These are phyloP conservation scores for Cyclotella sp. DNA, from an alignment of 108 stramenopile genomes.

Conservation along the genomic window DNA sequence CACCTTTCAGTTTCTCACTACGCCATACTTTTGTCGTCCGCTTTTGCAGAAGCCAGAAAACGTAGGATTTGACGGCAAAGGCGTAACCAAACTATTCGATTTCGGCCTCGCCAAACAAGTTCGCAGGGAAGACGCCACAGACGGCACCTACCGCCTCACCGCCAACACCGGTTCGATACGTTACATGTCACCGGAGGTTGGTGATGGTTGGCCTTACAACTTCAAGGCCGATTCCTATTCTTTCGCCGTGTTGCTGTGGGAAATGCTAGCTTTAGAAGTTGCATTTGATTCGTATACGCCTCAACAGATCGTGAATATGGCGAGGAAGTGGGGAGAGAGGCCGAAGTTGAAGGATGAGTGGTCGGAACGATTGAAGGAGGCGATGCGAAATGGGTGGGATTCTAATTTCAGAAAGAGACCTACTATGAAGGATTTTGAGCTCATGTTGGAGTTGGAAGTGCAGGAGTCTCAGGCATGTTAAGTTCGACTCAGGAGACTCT, in stretches of 20 bases:
- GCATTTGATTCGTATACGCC: conserved; percentile 57
- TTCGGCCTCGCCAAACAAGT: conserved; percentile 47
- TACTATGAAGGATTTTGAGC: conserved; percentile 31
- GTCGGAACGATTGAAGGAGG: conserved; percentile 37
- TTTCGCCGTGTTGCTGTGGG: conserved; percentile 79
- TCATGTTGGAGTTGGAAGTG: conserved; percentile 31
- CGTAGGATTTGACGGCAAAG: conserved; percentile 31
- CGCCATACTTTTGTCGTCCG: neutral
- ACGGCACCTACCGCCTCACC: conserved; percentile 76
- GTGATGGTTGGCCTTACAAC: conserved; percentile 72
- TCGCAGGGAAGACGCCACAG: conserved; percentile 18
- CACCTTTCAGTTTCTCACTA: neutral
- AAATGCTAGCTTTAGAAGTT: conserved; percentile 61
- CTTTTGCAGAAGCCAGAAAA: conserved; percentile 36
- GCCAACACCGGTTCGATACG: conserved; percentile 83
- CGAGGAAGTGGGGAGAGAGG: conserved; percentile 45
- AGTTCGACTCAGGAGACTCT: too few species aligned
- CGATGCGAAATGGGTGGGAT: conserved; percentile 44
- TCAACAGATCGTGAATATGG: conserved; percentile 40
- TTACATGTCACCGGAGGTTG: conserved; percentile 50
- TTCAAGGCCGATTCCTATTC: conserved; percentile 71
- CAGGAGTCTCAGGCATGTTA: conserved; percentile 8
- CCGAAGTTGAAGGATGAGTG: conserved; percentile 47
- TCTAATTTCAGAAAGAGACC: conserved; percentile 45
- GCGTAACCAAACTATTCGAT: conserved; percentile 41